Evolutionary conservation across 2,329 filamentous ascomycete species (phyloP).

Genomic region (Scleromitrula shiraiana): DNA sequence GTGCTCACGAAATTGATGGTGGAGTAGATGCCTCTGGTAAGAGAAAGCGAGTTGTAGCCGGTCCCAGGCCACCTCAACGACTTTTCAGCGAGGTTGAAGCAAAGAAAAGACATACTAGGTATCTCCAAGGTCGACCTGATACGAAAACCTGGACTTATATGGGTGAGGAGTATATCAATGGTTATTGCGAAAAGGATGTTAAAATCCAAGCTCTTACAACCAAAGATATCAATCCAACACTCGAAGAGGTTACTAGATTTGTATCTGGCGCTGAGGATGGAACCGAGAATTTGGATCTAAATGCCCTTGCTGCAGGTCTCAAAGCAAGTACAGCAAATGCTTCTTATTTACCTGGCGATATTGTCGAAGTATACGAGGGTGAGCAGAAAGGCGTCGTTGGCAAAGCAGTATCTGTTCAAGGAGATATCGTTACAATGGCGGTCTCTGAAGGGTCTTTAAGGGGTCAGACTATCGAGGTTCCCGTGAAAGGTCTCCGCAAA

Average conservation of each 20-base stretch:
- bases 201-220: constrained; percentile 80
- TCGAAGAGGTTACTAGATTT: constrained; percentile 95
- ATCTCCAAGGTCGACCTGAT: constrained; percentile 39
- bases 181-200: constrained; percentile 89
- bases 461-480: constrained; percentile 85
- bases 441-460: constrained; percentile 75
- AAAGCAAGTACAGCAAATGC: constrained; percentile 76
- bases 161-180: constrained; percentile 83
- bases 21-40: constrained; percentile 41
- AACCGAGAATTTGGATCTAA: constrained; percentile 85
- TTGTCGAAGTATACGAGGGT: constrained; percentile 93
- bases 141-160: constrained; percentile 74
- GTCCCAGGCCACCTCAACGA: constrained; percentile 73
- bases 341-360: constrained; percentile 83
- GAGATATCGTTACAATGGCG: constrained; percentile 83
- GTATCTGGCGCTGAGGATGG: constrained; percentile 83
- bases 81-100: constrained; percentile 92
- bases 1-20: constrained; percentile 58
- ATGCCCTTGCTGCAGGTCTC: constrained; percentile 80
- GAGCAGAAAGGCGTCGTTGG: constrained; percentile 90
- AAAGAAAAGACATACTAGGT: constrained; percentile 70
- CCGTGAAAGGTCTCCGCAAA: constrained; percentile 85
- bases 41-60: constrained; percentile 64
- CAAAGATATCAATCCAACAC: constrained; percentile 82
- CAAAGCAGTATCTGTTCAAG: constrained; percentile 75